Percentiles rank a stretch among this genome's conserved stretches.
phyloP scores from a whole-genome alignment of 495 filamentous ascomycete genomes.

The Cercophora scortea region DNA sequence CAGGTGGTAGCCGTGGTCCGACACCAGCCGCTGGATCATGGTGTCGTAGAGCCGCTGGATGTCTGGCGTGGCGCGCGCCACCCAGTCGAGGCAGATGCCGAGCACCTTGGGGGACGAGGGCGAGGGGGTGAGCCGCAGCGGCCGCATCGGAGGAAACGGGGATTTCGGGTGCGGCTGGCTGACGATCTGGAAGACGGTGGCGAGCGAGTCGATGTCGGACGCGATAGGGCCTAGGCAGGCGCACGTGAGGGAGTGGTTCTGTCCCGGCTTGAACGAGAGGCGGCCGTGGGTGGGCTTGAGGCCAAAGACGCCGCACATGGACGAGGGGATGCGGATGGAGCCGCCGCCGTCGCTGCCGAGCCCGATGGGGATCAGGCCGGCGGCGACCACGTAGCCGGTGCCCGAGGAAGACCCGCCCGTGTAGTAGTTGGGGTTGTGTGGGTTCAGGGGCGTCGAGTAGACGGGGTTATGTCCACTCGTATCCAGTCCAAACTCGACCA shows the following conservation, averaged over 20 bases:
- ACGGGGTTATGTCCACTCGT: constrained; percentile 78
- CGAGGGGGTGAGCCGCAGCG: constrained; percentile 2
- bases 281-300: constrained; percentile 74
- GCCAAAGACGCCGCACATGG: constrained; percentile 75
- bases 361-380: constrained; percentile 72
- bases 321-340: constrained; percentile 68
- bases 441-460: constrained; percentile 71
- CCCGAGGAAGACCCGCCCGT: constrained; percentile 80
- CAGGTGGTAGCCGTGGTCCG: constrained; percentile 49
- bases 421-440: constrained; percentile 67
- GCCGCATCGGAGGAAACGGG: constrained; percentile 33
- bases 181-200: constrained; percentile 64
- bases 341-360: constrained; percentile 79
- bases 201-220: constrained; percentile 63
- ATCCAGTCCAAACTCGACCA: constrained; percentile 79
- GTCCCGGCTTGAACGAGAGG: constrained; percentile 54
- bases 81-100: constrained; percentile 66
- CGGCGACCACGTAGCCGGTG: constrained; percentile 61
- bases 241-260: constrained; percentile 51
- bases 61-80: constrained; percentile 54
- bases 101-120: constrained; percentile 32
- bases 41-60: constrained; percentile 53
- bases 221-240: constrained; percentile 69
- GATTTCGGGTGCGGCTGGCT: constrained; percentile 57
- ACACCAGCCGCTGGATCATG: constrained; percentile 49